A percentile compares a stretch with the other conserved stretches of the same genome.
These are phyloP conservation scores for Coniochaeta ligniaria DNA, from an alignment of 2,329 filamentous ascomycete genomes.

Conservation along the genomic window DNA sequence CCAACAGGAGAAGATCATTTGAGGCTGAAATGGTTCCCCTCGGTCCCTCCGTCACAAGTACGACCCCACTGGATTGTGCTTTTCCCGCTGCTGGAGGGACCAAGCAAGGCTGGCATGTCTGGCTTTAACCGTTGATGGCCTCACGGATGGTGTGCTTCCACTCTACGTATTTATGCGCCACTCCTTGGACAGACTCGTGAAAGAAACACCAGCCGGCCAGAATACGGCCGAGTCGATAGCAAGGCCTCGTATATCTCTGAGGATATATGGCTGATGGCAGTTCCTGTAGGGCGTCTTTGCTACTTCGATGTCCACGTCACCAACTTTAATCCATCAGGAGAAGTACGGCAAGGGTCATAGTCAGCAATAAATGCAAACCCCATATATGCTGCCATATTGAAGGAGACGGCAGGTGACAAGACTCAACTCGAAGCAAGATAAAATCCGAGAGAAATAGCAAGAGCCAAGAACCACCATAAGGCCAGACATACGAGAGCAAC, in stretches of 20 bases:
- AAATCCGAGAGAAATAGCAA: background rate
- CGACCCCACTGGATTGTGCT: background rate
- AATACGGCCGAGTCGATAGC: background rate
- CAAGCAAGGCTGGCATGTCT: background rate
- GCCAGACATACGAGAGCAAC: background rate
- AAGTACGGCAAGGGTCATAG: background rate
- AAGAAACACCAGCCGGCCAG: background rate
- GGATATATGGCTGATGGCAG: background rate
- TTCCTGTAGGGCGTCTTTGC: background rate
- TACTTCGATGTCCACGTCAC: background rate
- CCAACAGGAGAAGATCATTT: background rate
- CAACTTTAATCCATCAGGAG: background rate
- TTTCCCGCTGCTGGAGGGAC: background rate
- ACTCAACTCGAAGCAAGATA: background rate
- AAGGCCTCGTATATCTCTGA: background rate
- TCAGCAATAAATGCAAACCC: no score
- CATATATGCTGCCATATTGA: no score
- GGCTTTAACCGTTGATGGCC: background rate
- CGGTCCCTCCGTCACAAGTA: background rate
- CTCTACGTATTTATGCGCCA: slow-evolving; percentile 4
- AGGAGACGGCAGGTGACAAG: background rate
- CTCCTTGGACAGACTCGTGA: background rate
- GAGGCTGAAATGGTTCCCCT: background rate
- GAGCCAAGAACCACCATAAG: background rate
- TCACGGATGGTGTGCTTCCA: slow-evolving; percentile 5